These are phyloP conservation scores for Bolboschoenoplectus hybrid DNA, from an alignment of 202 grass and related monocot species.

Conservation along the genomic window DNA sequence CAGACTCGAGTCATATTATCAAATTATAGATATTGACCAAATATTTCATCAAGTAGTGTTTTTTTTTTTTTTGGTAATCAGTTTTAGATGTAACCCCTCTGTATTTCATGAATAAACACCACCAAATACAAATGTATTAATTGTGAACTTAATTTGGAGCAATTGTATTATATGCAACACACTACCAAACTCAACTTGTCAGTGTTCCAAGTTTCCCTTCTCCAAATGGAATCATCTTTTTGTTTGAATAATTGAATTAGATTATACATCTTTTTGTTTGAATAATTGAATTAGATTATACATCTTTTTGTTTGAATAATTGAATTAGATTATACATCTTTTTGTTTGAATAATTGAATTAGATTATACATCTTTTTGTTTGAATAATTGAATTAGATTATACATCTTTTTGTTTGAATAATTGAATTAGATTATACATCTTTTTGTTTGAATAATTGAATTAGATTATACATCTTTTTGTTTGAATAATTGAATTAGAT, in stretches of 20 bases:
- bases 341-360: constrained; percentile 8
- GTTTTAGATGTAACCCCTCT: no score
- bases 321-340: neutral
- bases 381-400: neutral
- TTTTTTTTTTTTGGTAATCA: no score
- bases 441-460: constrained; percentile 24
- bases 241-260: neutral
- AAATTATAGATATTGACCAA: no score
- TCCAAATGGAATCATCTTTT: constrained; percentile 28
- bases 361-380: constrained; percentile 13
- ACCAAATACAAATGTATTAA: no score
- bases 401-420: no score
- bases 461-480: constrained; percentile 3
- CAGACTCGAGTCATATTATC: no score
- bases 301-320: constrained; percentile 28
- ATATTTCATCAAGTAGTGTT: no score
- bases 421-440: neutral
- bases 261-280: constrained; percentile 16
- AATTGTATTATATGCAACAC: neutral
- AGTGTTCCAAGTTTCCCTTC: neutral
- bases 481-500: neutral
- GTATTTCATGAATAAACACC: no score
- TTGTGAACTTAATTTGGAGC: neutral
- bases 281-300: neutral
- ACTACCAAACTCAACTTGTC: neutral